Evolutionary conservation across 106 monocot genomes (phyloP), one percentile per base, ranked within the genome.

Genomic region (Allium fistulosum): DNA sequence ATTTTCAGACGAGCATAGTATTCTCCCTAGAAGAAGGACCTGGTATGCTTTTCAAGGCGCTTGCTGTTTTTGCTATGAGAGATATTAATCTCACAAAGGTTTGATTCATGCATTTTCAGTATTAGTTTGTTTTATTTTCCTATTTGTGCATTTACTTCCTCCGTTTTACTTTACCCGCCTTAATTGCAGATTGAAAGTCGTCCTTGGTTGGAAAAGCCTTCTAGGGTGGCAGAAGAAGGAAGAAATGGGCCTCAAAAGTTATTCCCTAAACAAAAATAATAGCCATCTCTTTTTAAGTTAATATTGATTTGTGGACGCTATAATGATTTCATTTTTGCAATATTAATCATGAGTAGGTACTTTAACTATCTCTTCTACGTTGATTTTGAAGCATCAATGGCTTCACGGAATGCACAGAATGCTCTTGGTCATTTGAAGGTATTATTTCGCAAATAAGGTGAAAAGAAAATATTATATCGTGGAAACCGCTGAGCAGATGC

Each of bases 11-110:
- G 55, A 97, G 97, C 80, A 92, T 97, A 82, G 92, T 97, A n/a
- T 97, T 97, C 74, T 97, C 89, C 74, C 77, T 92, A 47, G 97
- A 97, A 81, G 97, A 97, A 79, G 97, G 97, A 2, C 97, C 97
- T 61, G 97, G 92, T 61, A 66, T 85, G 62, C 97, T 97, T 72
- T 92, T 89, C 62, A 97, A 97, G 72, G 89, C 97, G 68, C 86
- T 97, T 66, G 92, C 89, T 65, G 97, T 97, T 49, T 97, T 97
- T 79, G 86, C 97, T 53, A 75, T 90, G 88, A 78, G 97, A 74
- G 73, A 80, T 4, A 97, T 97, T 74, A 97, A 92, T 74, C 78
- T 97, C 17, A 92, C 97, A 64, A 92, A 97, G 92, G 97, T 68
- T 82, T 63, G 12, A 59, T 59, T 80, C 53, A 18, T 12, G 17